phyloP scores from a whole-genome alignment of 306 rosid species.

The Castanea mollissima region DNA sequence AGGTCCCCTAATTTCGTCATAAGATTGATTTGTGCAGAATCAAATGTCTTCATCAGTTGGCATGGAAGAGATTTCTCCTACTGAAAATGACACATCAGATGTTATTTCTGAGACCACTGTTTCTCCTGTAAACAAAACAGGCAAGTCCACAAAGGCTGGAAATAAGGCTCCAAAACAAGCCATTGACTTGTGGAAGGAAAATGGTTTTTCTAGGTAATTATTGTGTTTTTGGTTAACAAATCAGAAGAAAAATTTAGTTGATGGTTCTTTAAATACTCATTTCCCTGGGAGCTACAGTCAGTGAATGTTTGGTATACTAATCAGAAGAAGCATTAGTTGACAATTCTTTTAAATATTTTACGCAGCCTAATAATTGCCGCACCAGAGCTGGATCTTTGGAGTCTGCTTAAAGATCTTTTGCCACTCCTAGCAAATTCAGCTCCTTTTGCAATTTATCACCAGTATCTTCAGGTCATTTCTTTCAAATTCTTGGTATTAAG shows the following conservation, averaged over 20 bases:
- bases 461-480: slow-evolving; percentile 76
- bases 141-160: slow-evolving; percentile 70
- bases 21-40: slow-evolving; percentile 40
- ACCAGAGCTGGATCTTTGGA: slow-evolving; percentile 78
- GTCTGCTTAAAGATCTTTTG: slow-evolving; percentile 55
- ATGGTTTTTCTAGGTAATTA: slow-evolving; percentile 84
- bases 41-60: slow-evolving; percentile 31
- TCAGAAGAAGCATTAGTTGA: background rate
- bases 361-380: slow-evolving; percentile 85
- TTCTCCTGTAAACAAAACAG: slow-evolving; percentile 34
- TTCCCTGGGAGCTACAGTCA: background rate
- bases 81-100: slow-evolving; percentile 42
- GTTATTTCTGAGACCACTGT: slow-evolving; percentile 28
- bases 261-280: background rate
- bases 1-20: slow-evolving; percentile 1
- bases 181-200: slow-evolving; percentile 70
- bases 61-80: slow-evolving; percentile 42
- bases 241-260: background rate
- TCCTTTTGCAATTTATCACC: slow-evolving; percentile 95
- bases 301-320: background rate
- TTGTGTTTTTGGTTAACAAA: background rate
- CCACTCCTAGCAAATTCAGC: slow-evolving; percentile 86
- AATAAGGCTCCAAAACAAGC: slow-evolving; percentile 64
- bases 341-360: background rate
- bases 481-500: background rate